A percentile compares a stretch with the other conserved stretches of the same genome.
Evolutionary conservation across 2,329 filamentous ascomycete species (phyloP).

Genomic region (Fonsecaea nubica): DNA sequence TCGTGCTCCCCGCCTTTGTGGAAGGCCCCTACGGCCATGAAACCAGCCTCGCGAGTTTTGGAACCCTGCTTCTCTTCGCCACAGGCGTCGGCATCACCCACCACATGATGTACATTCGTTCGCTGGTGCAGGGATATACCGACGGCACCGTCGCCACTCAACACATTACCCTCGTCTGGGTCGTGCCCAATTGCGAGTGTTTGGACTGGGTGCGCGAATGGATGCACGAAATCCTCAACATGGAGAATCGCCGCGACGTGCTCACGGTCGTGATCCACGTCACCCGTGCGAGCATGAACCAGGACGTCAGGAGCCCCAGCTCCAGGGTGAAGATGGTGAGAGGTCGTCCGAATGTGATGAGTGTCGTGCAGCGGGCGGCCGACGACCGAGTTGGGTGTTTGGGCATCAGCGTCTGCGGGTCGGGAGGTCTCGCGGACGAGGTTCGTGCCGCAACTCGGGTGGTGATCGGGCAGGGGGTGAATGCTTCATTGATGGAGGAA

Average conservation of each 20-base stretch:
- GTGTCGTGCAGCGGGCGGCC: slow-evolving; percentile 79
- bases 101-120: slow-evolving; percentile 84
- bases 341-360: slow-evolving; percentile 80
- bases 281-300: slow-evolving; percentile 59
- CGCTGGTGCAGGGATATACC: slow-evolving; percentile 73
- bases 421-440: slow-evolving; percentile 75
- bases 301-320: slow-evolving; percentile 70
- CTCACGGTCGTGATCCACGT: slow-evolving; percentile 50
- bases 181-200: slow-evolving; percentile 85
- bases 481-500: slow-evolving; percentile 78
- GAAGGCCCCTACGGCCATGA: slow-evolving; percentile 89
- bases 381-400: slow-evolving; percentile 83
- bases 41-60: slow-evolving; percentile 88
- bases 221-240: slow-evolving; percentile 75
- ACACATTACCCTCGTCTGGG: slow-evolving; percentile 84
- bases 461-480: slow-evolving; percentile 62
- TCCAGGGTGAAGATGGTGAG: slow-evolving; percentile 88
- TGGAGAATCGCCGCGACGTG: slow-evolving; percentile 80
- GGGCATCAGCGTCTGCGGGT: slow-evolving; percentile 81
- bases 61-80: slow-evolving; percentile 86
- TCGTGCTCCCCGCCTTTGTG: slow-evolving; percentile 73
- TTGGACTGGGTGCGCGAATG: slow-evolving; percentile 92
- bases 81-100: slow-evolving; percentile 95
- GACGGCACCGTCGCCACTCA: slow-evolving; percentile 78
- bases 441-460: slow-evolving; percentile 71